phyloP scores from a whole-genome alignment of 768 basidiomycete genomes.

The Kwoniella sp. region DNA sequence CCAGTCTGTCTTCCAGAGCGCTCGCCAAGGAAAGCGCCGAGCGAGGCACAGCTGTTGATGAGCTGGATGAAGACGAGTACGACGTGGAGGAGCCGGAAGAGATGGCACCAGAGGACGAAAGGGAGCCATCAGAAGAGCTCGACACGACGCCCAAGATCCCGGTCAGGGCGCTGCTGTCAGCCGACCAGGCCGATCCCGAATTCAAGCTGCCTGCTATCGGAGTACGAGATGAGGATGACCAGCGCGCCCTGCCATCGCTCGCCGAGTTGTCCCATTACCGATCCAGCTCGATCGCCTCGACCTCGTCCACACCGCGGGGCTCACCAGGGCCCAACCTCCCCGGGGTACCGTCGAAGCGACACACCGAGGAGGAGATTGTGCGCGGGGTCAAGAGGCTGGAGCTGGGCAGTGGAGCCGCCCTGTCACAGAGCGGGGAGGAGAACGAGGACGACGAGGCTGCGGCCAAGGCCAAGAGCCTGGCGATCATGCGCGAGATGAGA shows the following conservation, averaged over 20 bases:
- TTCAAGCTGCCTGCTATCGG: constrained; percentile 42
- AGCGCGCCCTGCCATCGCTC: not conserved
- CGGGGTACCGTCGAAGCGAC: constrained; percentile 29
- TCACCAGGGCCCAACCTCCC: constrained; percentile 8
- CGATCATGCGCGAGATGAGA: constrained; percentile 15
- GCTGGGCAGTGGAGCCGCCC: constrained; percentile 18
- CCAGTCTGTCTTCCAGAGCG: constrained; percentile 20
- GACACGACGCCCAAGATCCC: constrained; percentile 39
- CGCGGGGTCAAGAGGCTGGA: constrained; percentile 43
- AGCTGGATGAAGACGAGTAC: constrained; percentile 22
- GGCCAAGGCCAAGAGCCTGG: not conserved
- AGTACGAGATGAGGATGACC: not conserved
- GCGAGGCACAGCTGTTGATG: constrained; percentile 18
- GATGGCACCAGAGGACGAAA: constrained; percentile 14
- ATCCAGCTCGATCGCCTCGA: constrained; percentile 3
- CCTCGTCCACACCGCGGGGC: constrained; percentile 3
- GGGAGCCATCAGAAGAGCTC: constrained; percentile 4
- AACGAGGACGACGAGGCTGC: constrained; percentile 1
- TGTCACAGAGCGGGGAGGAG: not conserved
- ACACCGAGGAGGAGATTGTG: constrained; percentile 42
- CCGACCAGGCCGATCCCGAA: constrained; percentile 26
- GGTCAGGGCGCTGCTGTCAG: constrained; percentile 29
- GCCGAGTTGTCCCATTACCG: constrained; percentile 2
- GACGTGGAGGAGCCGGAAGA: constrained; percentile 28
- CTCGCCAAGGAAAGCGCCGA: constrained; percentile 27